phyloP scores from a whole-genome alignment of 371 early-diverging fungal genomes.

The Rhizopus stolonifer region DNA sequence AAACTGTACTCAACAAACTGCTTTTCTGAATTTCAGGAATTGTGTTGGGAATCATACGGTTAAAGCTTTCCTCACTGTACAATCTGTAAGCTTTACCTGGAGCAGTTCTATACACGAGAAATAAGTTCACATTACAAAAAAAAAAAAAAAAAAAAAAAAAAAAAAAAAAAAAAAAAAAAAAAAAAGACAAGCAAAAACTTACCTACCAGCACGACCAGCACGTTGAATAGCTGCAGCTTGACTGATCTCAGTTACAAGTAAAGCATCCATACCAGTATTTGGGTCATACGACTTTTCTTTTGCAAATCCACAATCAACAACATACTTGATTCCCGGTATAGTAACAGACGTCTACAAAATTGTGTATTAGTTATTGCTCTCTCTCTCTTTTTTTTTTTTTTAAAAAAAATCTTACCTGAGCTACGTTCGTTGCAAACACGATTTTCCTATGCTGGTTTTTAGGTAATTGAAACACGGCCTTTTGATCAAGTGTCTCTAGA shows the following conservation, averaged over 20 bases:
- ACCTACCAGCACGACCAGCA: constrained; percentile 96
- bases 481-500: constrained; percentile 87
- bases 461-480: constrained; percentile 89
- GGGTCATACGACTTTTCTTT: constrained; percentile 87
- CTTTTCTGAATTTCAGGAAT: constrained; percentile 96
- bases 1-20: constrained; percentile 85
- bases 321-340: constrained; percentile 88
- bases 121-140: background rate
- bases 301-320: constrained; percentile 92
- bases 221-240: constrained; percentile 97
- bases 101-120: constrained; percentile 26
- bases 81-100: constrained; percentile 96
- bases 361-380: background rate
- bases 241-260: constrained; percentile 74
- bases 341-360: constrained; percentile 63
- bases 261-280: constrained; percentile 82
- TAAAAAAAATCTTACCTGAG: constrained; percentile 82
- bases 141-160: constrained; percentile 29
- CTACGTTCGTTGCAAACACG: constrained; percentile 99
- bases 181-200: no score
- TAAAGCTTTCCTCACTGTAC: constrained; percentile 87
- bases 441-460: constrained; percentile 85
- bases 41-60: constrained; percentile 80
- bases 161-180: constrained; percentile 22
- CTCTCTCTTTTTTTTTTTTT: constrained; percentile 4